These are phyloP conservation scores for Backusella psychrophila DNA, from an alignment of 192 early-diverging fungal genomes.

Conservation along the genomic window DNA sequence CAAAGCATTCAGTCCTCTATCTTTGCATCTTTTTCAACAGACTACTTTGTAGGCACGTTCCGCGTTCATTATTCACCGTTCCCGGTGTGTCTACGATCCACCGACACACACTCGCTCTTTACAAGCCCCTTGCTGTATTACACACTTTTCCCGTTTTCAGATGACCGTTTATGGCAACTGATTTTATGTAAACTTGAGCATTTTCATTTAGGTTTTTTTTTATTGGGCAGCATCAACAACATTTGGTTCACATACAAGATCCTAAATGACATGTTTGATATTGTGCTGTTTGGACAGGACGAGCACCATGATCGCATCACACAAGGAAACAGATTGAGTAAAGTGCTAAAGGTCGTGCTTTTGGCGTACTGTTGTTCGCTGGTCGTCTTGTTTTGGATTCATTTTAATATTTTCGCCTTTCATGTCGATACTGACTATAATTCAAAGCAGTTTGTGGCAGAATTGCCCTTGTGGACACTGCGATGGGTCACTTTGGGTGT, in stretches of 20 bases:
- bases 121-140: conserved; percentile 14
- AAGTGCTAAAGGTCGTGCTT: conserved; percentile 39
- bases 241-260: conserved; percentile 50
- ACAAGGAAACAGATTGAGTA: neutral
- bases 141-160: conserved; percentile 44
- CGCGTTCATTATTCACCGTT: conserved; percentile 34
- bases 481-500: conserved; percentile 58
- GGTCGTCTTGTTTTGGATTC: conserved; percentile 53
- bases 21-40: neutral
- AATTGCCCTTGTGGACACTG: conserved; percentile 53
- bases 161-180: conserved; percentile 44
- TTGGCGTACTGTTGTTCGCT: conserved; percentile 40
- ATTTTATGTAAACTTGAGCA: conserved; percentile 51
- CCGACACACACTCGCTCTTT: conserved; percentile 19
- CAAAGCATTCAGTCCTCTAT: neutral
- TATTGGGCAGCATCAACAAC: conserved; percentile 53
- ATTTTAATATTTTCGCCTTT: conserved; percentile 55
- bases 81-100: conserved; percentile 23
- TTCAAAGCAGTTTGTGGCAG: conserved; percentile 46
- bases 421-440: conserved; percentile 30
- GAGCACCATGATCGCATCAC: neutral
- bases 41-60: neutral
- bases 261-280: conserved; percentile 54
- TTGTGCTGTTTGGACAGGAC: conserved; percentile 38
- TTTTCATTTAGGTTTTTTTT: conserved; percentile 55